Evolutionary conservation across 257 asterid genomes (phyloP).

Genomic region (Lycium ferocissimum): DNA sequence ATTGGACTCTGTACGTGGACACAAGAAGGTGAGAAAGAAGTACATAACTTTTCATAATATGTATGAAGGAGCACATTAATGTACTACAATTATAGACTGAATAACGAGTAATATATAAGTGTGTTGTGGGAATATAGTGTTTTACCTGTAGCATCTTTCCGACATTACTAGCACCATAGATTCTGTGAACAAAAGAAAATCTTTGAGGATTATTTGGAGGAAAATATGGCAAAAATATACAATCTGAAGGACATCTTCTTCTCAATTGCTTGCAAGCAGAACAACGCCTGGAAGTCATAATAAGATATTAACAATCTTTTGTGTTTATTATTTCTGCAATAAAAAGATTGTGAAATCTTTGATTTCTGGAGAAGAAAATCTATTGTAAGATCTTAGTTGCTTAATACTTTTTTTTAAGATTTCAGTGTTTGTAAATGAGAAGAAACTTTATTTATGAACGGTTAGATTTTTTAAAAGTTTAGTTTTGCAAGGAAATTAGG

Average conservation of each 20-base stretch:
- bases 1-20: background rate
- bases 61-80: no score
- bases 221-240: conserved; percentile 45
- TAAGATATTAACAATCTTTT: conserved; percentile 25
- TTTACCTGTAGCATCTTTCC: conserved; percentile 44
- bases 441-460: background rate
- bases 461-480: background rate
- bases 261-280: conserved; percentile 51
- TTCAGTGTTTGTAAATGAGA: background rate
- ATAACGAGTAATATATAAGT: background rate
- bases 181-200: conserved; percentile 44
- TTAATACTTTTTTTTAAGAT: background rate
- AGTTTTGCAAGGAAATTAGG: background rate
- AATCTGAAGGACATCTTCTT: conserved; percentile 47
- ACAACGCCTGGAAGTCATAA: conserved; percentile 43
- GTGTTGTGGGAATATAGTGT: no score
- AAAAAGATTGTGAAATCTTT: background rate
- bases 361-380: conserved; percentile 13
- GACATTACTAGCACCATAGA: conserved; percentile 44
- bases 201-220: conserved; percentile 46
- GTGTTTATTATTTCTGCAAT: background rate
- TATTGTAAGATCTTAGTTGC: conserved; percentile 9
- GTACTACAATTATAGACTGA: background rate
- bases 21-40: background rate
- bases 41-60: background rate